Base-by-base conservation (phyloP, 2,329 filamentous ascomycete species). In the Xylaria sp. region DNA sequence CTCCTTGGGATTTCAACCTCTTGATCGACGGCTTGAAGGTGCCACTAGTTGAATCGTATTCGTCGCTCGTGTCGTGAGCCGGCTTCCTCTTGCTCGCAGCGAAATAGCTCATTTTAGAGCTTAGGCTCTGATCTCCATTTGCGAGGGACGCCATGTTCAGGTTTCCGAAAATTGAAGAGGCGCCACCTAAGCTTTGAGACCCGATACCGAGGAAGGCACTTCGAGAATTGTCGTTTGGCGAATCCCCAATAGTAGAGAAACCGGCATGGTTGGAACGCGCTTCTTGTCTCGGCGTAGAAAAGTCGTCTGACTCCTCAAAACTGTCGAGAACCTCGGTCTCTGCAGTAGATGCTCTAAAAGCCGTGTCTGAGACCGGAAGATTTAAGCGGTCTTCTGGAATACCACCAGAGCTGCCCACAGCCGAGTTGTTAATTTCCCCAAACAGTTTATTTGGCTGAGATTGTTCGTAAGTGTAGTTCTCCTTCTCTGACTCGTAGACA, bases 401-500 rank as follows among this genome's bases (percentile, higher is more conserved):
- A 8, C 70, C 78, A 5, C 79, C 81, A 7, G 80, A 81, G 63
- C 78, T 83, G 11, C 79, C 79, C 17, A 84, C 69, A 0, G 77
- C 80, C 4, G 81, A 85, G 17, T 72, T 70, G 17, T 77, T 77
- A 5, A 85, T 78, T 56, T 85, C 82, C 2, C 82, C 82, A 64
- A 84, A 85, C 1, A 85, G 68, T 8, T 75, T 74, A 2, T 70
- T 75, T 2, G 67, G 71, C 4, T 70, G 72, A 11, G 64, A 62
- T 39, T 69, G 85, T 73, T 85, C 86, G 43, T 89, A 84, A 71
- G 88, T 88, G 45, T 84, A 82, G 7, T 90, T 92, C 69, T 92
- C 89, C 65, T 91, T 91, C 69, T 92, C 90, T 4, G 88, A 91
- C 55, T 91, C 88, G 60, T 89, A 90, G 58, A 73, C 72, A 61